Conservation (phyloP, 2,329 filamentous ascomycete species). For the Aspergillus sp. region DNA sequence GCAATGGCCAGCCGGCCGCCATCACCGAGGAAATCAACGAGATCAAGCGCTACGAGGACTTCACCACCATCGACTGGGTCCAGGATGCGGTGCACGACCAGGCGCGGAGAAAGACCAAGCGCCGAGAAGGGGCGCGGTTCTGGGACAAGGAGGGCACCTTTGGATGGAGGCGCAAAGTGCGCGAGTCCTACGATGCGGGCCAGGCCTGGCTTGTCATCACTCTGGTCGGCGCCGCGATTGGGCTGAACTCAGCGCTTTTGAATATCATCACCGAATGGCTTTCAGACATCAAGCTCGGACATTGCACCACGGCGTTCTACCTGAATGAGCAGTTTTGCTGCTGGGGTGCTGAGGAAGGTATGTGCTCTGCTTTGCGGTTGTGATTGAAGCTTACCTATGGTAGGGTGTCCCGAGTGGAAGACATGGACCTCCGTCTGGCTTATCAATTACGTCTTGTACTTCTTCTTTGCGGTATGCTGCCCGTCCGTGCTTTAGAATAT, state of each 20-base stretch:
- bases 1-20: slow-evolving; percentile 50
- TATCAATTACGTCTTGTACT: slow-evolving; percentile 80
- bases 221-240: slow-evolving; percentile 81
- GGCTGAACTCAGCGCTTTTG: slow-evolving; percentile 81
- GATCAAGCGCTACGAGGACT: slow-evolving; percentile 98
- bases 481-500: not conserved
- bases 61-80: slow-evolving; percentile 94
- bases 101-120: slow-evolving; percentile 64
- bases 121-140: slow-evolving; percentile 61
- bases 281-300: slow-evolving; percentile 88
- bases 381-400: not conserved
- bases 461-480: slow-evolving; percentile 62
- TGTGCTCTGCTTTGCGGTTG: slow-evolving; percentile 7
- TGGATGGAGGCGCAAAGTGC: slow-evolving; percentile 72
- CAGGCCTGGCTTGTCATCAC: slow-evolving; percentile 98
- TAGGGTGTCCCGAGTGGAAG: slow-evolving; percentile 80
- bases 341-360: slow-evolving; percentile 84
- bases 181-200: slow-evolving; percentile 86
- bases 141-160: slow-evolving; percentile 59
- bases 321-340: slow-evolving; percentile 97
- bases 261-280: slow-evolving; percentile 98
- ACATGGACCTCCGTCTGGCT: slow-evolving; percentile 71
- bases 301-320: slow-evolving; percentile 92
- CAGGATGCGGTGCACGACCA: slow-evolving; percentile 93
- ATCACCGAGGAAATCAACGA: slow-evolving; percentile 93